Percentiles rank a stretch among this genome's conserved stretches.
These are phyloP conservation scores for Metarhizium sp. DNA, from an alignment of 2,329 filamentous ascomycete species.

Conservation along the genomic window DNA sequence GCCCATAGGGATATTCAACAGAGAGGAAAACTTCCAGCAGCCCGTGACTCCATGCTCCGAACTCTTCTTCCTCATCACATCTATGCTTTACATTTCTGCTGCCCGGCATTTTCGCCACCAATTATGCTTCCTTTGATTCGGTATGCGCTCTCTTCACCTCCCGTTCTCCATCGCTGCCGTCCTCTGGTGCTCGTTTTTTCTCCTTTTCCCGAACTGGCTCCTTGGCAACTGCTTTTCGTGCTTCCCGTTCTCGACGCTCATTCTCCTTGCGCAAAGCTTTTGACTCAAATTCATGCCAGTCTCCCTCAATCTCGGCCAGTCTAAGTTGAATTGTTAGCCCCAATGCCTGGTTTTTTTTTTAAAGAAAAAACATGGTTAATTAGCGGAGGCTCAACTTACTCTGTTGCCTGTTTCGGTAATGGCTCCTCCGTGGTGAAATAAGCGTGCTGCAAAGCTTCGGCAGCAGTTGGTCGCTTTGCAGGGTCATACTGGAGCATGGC, in stretches of 20 bases:
- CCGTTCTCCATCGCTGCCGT: slow-evolving; percentile 16
- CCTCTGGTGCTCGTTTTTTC: slow-evolving; percentile 29
- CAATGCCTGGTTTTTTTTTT: background rate
- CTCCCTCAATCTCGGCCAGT: slow-evolving; percentile 72
- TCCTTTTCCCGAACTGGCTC: slow-evolving; percentile 26
- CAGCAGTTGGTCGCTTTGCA: slow-evolving; percentile 68
- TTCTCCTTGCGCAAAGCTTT: slow-evolving; percentile 90
- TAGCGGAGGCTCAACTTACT: slow-evolving; percentile 48
- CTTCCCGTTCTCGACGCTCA: slow-evolving; percentile 53
- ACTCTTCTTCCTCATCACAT: background rate
- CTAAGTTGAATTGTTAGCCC: slow-evolving; percentile 27
- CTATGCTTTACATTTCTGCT: background rate
- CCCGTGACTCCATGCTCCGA: background rate
- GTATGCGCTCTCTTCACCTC: slow-evolving; percentile 26
- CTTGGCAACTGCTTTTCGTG: slow-evolving; percentile 32
- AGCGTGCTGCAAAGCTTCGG: slow-evolving; percentile 72
- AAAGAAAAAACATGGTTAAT: background rate
- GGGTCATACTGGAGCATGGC: slow-evolving; percentile 90
- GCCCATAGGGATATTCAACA: background rate
- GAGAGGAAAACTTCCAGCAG: background rate
- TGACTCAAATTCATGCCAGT: slow-evolving; percentile 98
- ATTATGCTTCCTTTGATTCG: slow-evolving; percentile 13
- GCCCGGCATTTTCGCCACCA: background rate
- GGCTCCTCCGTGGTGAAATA: slow-evolving; percentile 87
- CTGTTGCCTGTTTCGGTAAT: slow-evolving; percentile 62